Conservation (phyloP, 306 rosid species). For the Cicer bijugum region DNA sequence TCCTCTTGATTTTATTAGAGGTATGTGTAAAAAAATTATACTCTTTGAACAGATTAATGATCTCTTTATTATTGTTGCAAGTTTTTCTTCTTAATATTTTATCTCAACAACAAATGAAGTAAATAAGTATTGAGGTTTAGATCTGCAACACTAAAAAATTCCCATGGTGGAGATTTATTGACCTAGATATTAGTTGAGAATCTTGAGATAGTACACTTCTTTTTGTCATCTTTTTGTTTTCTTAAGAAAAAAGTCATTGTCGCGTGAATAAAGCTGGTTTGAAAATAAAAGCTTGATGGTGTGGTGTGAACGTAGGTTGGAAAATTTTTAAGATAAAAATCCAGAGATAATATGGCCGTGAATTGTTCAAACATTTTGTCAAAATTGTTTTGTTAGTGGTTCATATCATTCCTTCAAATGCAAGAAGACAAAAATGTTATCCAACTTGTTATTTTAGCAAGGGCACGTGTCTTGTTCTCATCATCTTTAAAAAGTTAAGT, state of each 20-base stretch:
- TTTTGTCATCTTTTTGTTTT: no score
- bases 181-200: no score
- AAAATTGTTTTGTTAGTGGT: not conserved
- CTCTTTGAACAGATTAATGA: no score
- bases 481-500: not conserved
- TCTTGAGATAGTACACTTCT: no score
- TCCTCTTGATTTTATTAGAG: no score
- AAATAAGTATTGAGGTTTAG: no score
- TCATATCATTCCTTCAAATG: not conserved
- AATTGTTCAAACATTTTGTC: not conserved
- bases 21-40: no score
- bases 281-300: not conserved
- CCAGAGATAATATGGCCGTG: not conserved
- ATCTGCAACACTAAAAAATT: no score
- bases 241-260: not conserved
- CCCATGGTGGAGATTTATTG: no score
- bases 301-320: not conserved
- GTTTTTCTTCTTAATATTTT: no score
- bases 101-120: no score
- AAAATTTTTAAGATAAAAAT: not conserved
- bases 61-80: no score
- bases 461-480: not conserved
- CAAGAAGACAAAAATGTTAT: not conserved
- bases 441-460: not conserved
- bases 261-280: not conserved